Percentiles rank a stretch among this genome's conserved stretches.
phyloP scores from a whole-genome alignment of 106 monocot species.

The Phalaenopsis equestris region DNA sequence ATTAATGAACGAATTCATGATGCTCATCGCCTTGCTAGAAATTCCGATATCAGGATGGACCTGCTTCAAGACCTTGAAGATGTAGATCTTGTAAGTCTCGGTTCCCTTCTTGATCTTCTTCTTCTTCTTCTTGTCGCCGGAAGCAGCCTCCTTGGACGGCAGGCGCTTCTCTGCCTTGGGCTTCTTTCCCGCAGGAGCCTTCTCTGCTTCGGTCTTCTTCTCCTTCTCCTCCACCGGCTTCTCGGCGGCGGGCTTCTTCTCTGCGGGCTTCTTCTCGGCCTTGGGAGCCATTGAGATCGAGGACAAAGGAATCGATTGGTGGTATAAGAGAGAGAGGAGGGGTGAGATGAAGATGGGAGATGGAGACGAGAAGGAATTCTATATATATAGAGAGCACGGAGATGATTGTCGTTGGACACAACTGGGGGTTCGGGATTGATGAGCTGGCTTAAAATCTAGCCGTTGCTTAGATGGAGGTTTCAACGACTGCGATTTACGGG shows the following conservation, averaged over 20 bases:
- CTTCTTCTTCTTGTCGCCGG: conserved; percentile 21
- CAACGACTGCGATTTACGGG: not conserved
- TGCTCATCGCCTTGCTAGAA: conserved; percentile 90
- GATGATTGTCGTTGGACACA: not conserved
- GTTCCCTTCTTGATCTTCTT: conserved; percentile 13
- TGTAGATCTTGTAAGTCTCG: conserved; percentile 43
- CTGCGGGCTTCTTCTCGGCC: conserved; percentile 83
- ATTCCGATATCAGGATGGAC: conserved; percentile 46
- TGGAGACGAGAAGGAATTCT: too few relatives aligned
- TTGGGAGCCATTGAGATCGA: conserved; percentile 56
- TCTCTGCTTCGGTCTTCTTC: conserved; percentile 30
- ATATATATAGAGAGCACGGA: not conserved
- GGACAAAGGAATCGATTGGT: not conserved
- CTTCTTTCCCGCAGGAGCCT: conserved; percentile 6
- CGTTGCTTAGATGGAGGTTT: not conserved
- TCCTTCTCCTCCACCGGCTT: conserved; percentile 17
- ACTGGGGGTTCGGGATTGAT: not conserved
- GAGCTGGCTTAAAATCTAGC: not conserved
- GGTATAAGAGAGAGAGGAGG: not conserved
- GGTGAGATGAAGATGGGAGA: too few relatives aligned
- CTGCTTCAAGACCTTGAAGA: conserved; percentile 39
- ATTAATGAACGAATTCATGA: conserved; percentile 99
- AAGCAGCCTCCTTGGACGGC: conserved; percentile 9
- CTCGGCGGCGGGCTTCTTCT: conserved; percentile 69
- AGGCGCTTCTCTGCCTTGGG: conserved; percentile 17